These are phyloP conservation scores for Eimeria acervulina DNA, from an alignment of 169 alveolate genomes.

Conservation along the genomic window DNA sequence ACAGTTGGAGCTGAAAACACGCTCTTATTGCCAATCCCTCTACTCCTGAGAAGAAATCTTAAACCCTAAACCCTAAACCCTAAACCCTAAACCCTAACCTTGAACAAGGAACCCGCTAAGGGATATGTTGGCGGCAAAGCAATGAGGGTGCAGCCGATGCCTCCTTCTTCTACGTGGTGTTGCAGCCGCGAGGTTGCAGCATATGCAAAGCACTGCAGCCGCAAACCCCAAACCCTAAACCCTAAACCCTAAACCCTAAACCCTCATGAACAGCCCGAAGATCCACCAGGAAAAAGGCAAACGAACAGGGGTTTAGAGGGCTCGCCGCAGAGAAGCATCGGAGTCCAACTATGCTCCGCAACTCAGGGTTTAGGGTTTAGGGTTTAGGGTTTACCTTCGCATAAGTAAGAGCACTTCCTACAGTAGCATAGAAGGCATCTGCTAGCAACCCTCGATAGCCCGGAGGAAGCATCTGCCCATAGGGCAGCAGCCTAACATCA, in stretches of 20 bases:
- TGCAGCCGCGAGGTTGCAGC: slow-evolving; percentile 53
- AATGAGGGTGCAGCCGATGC: slow-evolving; percentile 68
- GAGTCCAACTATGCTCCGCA: background rate
- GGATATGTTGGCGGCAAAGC: slow-evolving; percentile 60
- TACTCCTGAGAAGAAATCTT: background rate
- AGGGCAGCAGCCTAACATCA: slow-evolving; percentile 80
- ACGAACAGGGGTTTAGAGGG: background rate
- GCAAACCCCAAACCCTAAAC: slow-evolving; percentile 45
- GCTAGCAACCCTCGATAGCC: slow-evolving; percentile 25
- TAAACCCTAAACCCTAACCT: slow-evolving; percentile 4
- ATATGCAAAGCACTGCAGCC: slow-evolving; percentile 46
- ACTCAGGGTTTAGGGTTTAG: slow-evolving; percentile 12
- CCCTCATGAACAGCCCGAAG: background rate
- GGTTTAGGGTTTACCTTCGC: slow-evolving; percentile 64
- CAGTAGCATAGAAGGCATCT: slow-evolving; percentile 78
- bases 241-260: slow-evolving; percentile 15
- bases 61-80: slow-evolving; percentile 36
- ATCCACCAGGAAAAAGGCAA: background rate
- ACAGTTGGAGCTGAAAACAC: no score
- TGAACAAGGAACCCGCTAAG: slow-evolving; percentile 35
- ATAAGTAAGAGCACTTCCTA: slow-evolving; percentile 46
- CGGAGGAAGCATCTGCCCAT: slow-evolving; percentile 68
- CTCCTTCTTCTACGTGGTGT: slow-evolving; percentile 48
- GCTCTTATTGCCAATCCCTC: no score
- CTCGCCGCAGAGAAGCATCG: no score